phyloP scores from a whole-genome alignment of 2,329 filamentous ascomycete genomes.

The Hymenoscyphus salicellus region DNA sequence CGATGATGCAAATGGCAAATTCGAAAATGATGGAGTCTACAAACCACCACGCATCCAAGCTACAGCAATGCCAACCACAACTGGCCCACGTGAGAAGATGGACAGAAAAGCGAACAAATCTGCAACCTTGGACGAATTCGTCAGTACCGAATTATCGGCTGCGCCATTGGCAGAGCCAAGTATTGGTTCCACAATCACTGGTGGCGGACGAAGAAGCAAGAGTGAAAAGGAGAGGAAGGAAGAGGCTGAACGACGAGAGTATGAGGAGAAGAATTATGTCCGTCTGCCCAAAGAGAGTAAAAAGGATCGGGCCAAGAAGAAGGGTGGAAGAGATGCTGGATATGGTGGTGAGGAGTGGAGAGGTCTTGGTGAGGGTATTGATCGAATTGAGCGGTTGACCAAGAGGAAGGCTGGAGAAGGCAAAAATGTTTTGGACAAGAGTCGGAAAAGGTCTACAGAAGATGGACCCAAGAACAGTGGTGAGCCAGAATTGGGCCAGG shows the following conservation, averaged over 20 bases:
- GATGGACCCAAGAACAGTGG: slow-evolving; percentile 70
- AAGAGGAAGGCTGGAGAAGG: slow-evolving; percentile 58
- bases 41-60: slow-evolving; percentile 84
- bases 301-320: slow-evolving; percentile 73
- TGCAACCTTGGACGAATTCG: slow-evolving; percentile 86
- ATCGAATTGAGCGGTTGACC: slow-evolving; percentile 82
- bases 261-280: slow-evolving; percentile 90
- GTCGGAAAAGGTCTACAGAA: slow-evolving; percentile 74
- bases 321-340: slow-evolving; percentile 48
- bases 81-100: slow-evolving; percentile 47
- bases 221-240: slow-evolving; percentile 70
- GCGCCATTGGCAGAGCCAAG: slow-evolving; percentile 83
- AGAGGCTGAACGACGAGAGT: slow-evolving; percentile 75
- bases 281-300: slow-evolving; percentile 83
- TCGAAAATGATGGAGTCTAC: slow-evolving; percentile 68
- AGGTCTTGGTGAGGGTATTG: slow-evolving; percentile 76
- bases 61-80: slow-evolving; percentile 71
- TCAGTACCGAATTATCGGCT: slow-evolving; percentile 76
- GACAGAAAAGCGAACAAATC: slow-evolving; percentile 68
- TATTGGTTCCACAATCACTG: slow-evolving; percentile 84
- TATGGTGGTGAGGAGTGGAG: slow-evolving; percentile 96
- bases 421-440: slow-evolving; percentile 68
- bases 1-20: slow-evolving; percentile 36
- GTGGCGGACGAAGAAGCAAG: slow-evolving; percentile 75
- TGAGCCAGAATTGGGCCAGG: slow-evolving; percentile 65